Percentiles rank a stretch among this genome's conserved stretches.
Evolutionary conservation across 2,329 filamentous ascomycete genomes (phyloP).

Genomic region (Epichloe sibirici): DNA sequence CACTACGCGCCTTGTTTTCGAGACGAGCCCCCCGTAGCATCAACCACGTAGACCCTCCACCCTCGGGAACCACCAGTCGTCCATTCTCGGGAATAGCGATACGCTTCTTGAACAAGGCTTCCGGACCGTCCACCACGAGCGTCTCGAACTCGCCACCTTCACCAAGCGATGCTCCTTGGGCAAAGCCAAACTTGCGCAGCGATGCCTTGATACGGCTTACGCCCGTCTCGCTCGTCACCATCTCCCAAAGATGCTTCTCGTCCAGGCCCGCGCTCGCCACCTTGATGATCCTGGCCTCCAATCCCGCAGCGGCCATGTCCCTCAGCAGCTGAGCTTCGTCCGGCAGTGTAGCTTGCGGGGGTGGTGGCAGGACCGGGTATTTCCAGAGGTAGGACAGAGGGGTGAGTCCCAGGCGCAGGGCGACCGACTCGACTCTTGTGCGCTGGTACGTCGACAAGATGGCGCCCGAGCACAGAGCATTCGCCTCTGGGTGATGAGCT

Average conservation of each 20-base stretch:
- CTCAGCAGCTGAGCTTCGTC: constrained; percentile 51
- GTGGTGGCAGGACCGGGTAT: constrained; percentile 61
- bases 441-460: constrained; percentile 94
- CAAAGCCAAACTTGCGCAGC: constrained; percentile 54
- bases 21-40: constrained; percentile 47
- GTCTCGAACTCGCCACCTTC: constrained; percentile 97
- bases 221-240: constrained; percentile 50
- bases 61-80: constrained; percentile 46
- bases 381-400: constrained; percentile 90
- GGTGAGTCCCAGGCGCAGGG: constrained; percentile 65
- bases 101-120: constrained; percentile 55
- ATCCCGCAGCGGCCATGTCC: constrained; percentile 67
- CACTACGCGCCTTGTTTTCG: constrained; percentile 24
- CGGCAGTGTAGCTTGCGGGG: constrained; percentile 18
- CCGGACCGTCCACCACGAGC: constrained; percentile 70
- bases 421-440: constrained; percentile 87
- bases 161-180: constrained; percentile 63
- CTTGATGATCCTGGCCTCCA: constrained; percentile 89
- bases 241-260: constrained; percentile 66
- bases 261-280: constrained; percentile 84
- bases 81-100: constrained; percentile 49
- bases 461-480: constrained; percentile 80
- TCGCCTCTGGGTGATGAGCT: constrained; percentile 60
- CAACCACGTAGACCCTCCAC: constrained; percentile 68
- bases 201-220: constrained; percentile 36